phyloP scores from a whole-genome alignment of 768 basidiomycete species.

The Cystobasidium ongulense region DNA sequence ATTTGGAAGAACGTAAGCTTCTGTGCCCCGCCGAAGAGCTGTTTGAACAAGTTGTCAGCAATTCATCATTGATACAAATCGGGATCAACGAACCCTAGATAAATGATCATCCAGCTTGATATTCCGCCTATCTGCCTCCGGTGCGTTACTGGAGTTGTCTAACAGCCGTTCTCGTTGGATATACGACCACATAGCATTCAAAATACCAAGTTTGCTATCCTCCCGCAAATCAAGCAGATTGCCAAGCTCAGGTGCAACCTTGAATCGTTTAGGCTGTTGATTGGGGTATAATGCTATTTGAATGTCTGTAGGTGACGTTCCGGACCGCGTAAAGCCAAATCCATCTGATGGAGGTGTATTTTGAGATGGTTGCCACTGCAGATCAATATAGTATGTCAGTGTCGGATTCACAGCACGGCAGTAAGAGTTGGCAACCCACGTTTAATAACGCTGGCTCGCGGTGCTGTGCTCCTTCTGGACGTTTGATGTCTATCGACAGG shows the following conservation, averaged over 20 bases:
- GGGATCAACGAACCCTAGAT: background rate
- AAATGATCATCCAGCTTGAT: constrained; percentile 19
- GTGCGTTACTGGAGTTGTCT: background rate
- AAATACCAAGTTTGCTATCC: constrained; percentile 17
- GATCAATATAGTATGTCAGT: background rate
- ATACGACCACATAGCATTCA: constrained; percentile 15
- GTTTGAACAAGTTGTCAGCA: background rate
- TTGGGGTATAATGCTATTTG: background rate
- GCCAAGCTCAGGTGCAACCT: constrained; percentile 7
- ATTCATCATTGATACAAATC: background rate
- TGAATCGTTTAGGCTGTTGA: constrained; percentile 12
- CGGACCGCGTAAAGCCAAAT: constrained; percentile 23
- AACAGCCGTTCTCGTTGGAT: constrained; percentile 12
- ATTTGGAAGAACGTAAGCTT: constrained; percentile 26
- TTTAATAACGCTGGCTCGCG: constrained; percentile 23
- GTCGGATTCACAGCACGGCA: background rate
- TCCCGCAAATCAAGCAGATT: constrained; percentile 1
- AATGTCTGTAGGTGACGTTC: background rate
- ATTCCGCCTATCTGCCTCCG: constrained; percentile 14
- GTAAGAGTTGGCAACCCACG: background rate
- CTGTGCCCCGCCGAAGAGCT: constrained; percentile 23
- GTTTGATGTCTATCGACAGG: constrained; percentile 19
- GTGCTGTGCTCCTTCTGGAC: background rate
- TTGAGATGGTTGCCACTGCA: constrained; percentile 9
- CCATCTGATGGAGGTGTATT: background rate